Evolutionary conservation across 2,329 filamentous ascomycete genomes (phyloP), one percentile per base, ranked within the genome.

Genomic region (Penicillium sp.): DNA sequence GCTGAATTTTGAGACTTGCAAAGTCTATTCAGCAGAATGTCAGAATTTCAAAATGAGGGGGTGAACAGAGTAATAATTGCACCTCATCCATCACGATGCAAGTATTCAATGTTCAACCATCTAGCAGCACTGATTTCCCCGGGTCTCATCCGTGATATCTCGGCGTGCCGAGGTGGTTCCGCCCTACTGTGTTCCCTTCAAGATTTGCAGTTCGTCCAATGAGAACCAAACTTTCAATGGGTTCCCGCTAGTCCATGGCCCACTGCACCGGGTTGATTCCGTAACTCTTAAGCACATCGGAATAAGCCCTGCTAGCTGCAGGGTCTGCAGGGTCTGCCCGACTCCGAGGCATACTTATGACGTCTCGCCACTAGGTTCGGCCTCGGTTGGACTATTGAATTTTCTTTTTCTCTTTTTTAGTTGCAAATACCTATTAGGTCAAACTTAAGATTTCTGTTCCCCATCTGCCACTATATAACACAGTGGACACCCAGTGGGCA

Each of bases 211-310:
- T 23, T 23, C 5, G 21, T 24, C 40, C 40, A 44, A 44, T 44
- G 24, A n/a, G 16, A n/a, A 29, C 9, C 24, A 13, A 16, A 29
- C 40, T 13, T 36, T 11, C 5, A 42, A 18, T 23, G 28, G 39
- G 26, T 26, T 45, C 37, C 19, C 18, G 46, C 26, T 14, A 37
- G 48, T 52, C 24, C 40, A 44, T 48, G 48, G 34, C 42, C 55
- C 47, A 56, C 52, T 47, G 16, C 42, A 64, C 43, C 51, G 51
- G 50, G 50, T 43, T 18, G 39, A 33, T 55, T 34, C 47, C 47
- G 45, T 48, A 34, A 28, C 19, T 28, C 28, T 49, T 16, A 11
- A n/a, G 13, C n/a, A n/a, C n/a, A n/a, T n/a, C 13, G 31, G 31
- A 14, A n/a, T 33, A 33, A 16, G 16, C 16, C 16, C 16, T 18